A percentile compares a stretch with the other conserved stretches of the same genome.
These are phyloP conservation scores for Rhododendron molle DNA, from an alignment of 148 eudicot genomes.

Conservation along the genomic window DNA sequence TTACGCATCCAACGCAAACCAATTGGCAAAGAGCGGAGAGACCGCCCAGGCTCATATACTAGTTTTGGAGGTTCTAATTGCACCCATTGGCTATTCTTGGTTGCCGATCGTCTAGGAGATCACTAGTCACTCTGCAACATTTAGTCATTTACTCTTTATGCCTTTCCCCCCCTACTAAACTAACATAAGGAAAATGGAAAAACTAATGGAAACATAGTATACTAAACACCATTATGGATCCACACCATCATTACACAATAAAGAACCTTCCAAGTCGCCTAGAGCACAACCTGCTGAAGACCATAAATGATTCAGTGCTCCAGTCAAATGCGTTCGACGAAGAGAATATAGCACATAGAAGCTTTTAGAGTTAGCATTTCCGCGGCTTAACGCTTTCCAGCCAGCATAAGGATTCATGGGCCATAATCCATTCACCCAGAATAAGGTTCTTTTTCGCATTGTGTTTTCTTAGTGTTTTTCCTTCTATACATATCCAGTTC, in stretches of 20 bases:
- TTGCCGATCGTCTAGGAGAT: neutral
- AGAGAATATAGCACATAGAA: neutral
- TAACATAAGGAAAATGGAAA: neutral
- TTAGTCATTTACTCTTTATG: neutral
- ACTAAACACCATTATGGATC: neutral
- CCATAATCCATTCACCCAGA: neutral
- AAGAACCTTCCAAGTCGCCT: neutral
- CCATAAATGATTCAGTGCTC: neutral
- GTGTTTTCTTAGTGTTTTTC: neutral
- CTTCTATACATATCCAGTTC: neutral
- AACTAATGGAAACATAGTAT: neutral
- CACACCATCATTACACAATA: neutral
- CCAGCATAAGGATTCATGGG: neutral
- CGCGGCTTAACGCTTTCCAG: neutral
- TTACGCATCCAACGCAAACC: no score
- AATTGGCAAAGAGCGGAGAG: no score
- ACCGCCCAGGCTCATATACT: no score
- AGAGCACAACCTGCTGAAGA: neutral
- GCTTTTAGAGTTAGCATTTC: neutral
- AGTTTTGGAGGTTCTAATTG: neutral
- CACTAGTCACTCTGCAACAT: neutral
- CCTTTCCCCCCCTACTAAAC: neutral
- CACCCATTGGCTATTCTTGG: neutral
- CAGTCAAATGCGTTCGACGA: neutral
- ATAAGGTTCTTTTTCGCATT: neutral